Evolutionary conservation across 768 basidiomycete genomes (phyloP).

Genomic region (Asterophora lycoperdoides): DNA sequence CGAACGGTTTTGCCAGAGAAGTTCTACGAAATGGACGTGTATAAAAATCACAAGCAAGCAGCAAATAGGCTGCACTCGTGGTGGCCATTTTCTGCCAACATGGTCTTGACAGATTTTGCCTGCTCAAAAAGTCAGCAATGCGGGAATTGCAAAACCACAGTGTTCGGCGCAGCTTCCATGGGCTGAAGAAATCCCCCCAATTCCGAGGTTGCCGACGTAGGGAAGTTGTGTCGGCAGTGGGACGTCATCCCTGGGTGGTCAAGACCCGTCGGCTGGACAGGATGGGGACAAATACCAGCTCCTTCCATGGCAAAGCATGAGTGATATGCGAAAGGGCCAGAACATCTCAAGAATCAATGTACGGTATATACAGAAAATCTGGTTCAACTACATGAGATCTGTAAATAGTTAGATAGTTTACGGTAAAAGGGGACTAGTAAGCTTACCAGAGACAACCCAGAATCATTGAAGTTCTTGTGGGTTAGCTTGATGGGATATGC

Average conservation of each 20-base stretch:
- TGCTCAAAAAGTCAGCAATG: slow-evolving; percentile 24
- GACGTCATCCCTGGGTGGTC: slow-evolving; percentile 76
- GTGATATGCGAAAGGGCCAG: too few relatives aligned
- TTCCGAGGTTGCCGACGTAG: slow-evolving; percentile 92
- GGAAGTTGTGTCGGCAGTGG: slow-evolving; percentile 95
- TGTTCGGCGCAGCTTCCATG: slow-evolving; percentile 44
- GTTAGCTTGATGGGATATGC: too few relatives aligned
- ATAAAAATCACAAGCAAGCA: slow-evolving; percentile 1
- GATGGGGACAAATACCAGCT: slow-evolving; percentile 9
- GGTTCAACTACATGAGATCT: too few relatives aligned
- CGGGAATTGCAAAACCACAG: too few relatives aligned
- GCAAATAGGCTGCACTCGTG: slow-evolving; percentile 37
- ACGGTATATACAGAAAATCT: too few relatives aligned
- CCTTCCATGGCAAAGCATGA: slow-evolving; percentile 1
- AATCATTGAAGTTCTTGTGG: too few relatives aligned
- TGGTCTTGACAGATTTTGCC: slow-evolving; percentile 87
- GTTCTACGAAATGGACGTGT: slow-evolving; percentile 32
- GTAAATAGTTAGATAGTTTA: too few relatives aligned
- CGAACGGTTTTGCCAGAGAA: slow-evolving; percentile 79
- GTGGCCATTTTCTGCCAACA: slow-evolving; percentile 67
- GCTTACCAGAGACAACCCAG: too few relatives aligned
- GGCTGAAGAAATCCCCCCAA: slow-evolving; percentile 72
- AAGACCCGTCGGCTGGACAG: slow-evolving; percentile 49
- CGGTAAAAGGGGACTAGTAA: too few relatives aligned
- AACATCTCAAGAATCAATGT: too few relatives aligned